Percentiles rank a stretch among this genome's conserved stretches.
Evolutionary conservation across 495 filamentous ascomycete species (phyloP).

Genomic region (Penicillium verhagenii): DNA sequence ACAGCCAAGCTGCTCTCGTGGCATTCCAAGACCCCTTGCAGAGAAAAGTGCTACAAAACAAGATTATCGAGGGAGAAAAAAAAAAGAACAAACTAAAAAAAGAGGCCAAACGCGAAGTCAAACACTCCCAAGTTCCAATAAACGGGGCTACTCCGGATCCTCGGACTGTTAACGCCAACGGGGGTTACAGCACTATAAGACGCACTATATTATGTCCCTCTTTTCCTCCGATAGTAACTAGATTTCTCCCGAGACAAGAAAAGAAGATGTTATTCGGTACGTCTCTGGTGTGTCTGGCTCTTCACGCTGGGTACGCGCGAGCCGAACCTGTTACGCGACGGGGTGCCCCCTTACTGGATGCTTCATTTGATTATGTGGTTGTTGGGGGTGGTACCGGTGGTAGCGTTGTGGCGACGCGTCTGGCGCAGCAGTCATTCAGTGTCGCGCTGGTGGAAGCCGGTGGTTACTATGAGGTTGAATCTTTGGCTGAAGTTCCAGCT

Average conservation of each 20-base stretch:
- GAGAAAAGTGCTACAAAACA: background rate
- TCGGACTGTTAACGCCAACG: background rate
- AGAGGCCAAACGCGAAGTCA: background rate
- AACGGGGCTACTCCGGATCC: background rate
- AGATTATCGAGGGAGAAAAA: background rate
- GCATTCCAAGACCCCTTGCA: background rate
- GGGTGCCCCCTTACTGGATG: constrained; percentile 5
- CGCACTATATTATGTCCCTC: background rate
- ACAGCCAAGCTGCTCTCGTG: background rate
- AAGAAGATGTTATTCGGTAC: constrained; percentile 5
- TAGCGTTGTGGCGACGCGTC: constrained; percentile 45
- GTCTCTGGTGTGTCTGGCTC: background rate
- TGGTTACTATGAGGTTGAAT: constrained; percentile 50
- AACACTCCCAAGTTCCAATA: background rate
- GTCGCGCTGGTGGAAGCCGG: constrained; percentile 60
- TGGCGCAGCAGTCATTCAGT: constrained; percentile 35
- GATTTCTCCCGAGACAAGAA: background rate
- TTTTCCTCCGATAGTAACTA: background rate
- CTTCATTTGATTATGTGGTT: constrained; percentile 51
- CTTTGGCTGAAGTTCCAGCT: constrained; percentile 28
- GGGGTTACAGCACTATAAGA: background rate
- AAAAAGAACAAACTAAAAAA: background rate
- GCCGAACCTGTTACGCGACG: background rate
- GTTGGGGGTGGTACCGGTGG: constrained; percentile 59
- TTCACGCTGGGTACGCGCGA: background rate